phyloP scores from a whole-genome alignment of 345 rosid species.

The Sonneratia alba region DNA sequence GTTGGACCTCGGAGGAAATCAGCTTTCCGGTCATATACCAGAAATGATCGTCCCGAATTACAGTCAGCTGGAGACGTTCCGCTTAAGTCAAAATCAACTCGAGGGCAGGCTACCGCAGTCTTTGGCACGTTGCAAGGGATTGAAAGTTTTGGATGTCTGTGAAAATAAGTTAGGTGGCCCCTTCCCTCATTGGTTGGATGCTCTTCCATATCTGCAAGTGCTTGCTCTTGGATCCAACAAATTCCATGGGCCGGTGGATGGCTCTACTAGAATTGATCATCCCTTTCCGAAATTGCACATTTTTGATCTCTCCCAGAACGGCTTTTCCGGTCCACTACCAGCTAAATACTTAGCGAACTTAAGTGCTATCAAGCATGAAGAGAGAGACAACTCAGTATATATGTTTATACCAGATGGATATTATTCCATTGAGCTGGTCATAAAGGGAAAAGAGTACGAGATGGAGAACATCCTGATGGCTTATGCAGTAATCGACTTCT shows the following conservation, averaged over 20 bases:
- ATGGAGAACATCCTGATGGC: no score
- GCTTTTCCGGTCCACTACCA: no score
- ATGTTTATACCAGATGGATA: no score
- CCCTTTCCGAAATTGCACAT: no score
- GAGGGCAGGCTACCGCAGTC: constrained; percentile 15
- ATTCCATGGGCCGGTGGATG: constrained; percentile 11
- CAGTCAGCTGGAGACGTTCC: not conserved
- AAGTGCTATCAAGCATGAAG: no score
- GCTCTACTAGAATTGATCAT: fast-evolving
- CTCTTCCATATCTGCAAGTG: constrained; percentile 14
- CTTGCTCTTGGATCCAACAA: constrained; percentile 18
- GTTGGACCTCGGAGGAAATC: constrained; percentile 14
- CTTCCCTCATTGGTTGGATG: constrained; percentile 22
- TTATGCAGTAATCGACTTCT: no score
- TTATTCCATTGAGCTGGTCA: no score
- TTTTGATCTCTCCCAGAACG: no score
- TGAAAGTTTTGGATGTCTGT: constrained; percentile 23
- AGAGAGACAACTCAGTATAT: no score
- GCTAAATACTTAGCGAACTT: no score
- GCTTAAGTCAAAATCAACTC: constrained; percentile 16
- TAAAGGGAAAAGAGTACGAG: no score
- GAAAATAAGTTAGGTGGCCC: constrained; percentile 19
- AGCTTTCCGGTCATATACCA: constrained; percentile 10
- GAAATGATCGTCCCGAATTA: not conserved
- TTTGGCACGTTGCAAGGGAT: constrained; percentile 8